Conservation (phyloP, 306 rosid genomes). For the Geum urbanum region DNA sequence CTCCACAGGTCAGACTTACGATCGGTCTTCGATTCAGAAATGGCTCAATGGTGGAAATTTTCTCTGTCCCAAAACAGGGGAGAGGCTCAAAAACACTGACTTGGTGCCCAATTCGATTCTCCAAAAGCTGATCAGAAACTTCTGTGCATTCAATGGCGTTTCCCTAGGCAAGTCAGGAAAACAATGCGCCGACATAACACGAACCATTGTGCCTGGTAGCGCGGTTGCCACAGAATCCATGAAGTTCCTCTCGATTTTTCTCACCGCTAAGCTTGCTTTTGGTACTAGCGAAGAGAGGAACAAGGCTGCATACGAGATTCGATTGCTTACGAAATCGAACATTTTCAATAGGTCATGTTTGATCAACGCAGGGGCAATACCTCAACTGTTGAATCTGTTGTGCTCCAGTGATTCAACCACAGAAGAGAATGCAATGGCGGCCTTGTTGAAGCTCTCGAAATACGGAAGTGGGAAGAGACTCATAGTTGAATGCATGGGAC, state of each 20-base stretch:
- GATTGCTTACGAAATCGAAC: constrained; percentile 56
- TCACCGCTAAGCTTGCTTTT: constrained; percentile 44
- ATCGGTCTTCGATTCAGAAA: constrained; percentile 61
- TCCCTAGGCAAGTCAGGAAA: constrained; percentile 11
- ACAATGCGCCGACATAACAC: constrained; percentile 32
- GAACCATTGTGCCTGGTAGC: constrained; percentile 39
- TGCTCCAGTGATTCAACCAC: constrained; percentile 20
- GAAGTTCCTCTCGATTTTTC: constrained; percentile 51
- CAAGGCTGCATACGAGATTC: constrained; percentile 75
- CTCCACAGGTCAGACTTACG: constrained; percentile 90
- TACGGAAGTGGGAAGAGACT: constrained; percentile 41
- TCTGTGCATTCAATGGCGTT: constrained; percentile 43
- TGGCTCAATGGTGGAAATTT: constrained; percentile 72
- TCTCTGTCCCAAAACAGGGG: constrained; percentile 82
- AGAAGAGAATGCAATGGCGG: constrained; percentile 59
- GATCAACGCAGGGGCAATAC: constrained; percentile 50
- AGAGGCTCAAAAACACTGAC: constrained; percentile 46
- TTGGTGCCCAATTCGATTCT: constrained; percentile 59
- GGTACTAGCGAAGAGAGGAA: constrained; percentile 46
- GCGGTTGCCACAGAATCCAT: constrained; percentile 44
- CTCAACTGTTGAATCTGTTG: constrained; percentile 49
- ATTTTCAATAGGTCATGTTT: constrained; percentile 63
- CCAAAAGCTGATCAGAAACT: constrained; percentile 45
- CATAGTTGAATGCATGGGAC: constrained; percentile 47
- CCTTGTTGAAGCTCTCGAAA: constrained; percentile 71